Percentiles rank a stretch among this genome's conserved stretches.
phyloP scores from a whole-genome alignment of 495 filamentous ascomycete species.

The Melanomma pulvis-pyrius region DNA sequence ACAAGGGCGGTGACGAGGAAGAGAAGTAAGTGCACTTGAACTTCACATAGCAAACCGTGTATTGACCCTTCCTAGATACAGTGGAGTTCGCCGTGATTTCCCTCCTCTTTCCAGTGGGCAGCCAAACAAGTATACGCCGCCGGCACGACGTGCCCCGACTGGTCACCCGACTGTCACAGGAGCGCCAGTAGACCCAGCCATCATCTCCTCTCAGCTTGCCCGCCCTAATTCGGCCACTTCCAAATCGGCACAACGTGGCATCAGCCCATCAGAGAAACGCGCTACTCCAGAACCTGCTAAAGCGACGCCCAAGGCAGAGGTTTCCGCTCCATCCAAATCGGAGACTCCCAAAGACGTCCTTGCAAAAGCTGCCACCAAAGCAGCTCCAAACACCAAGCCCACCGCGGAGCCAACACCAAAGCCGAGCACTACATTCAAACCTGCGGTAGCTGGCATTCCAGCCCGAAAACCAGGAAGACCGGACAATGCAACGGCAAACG shows the following conservation, averaged over 20 bases:
- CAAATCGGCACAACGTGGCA: slow-evolving; percentile 14
- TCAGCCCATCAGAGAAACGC: slow-evolving; percentile 34
- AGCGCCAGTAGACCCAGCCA: slow-evolving; percentile 77
- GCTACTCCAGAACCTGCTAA: slow-evolving; percentile 31
- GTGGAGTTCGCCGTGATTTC: slow-evolving; percentile 82
- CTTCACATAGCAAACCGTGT: background rate
- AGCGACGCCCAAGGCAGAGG: slow-evolving; percentile 44
- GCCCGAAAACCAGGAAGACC: slow-evolving; percentile 45
- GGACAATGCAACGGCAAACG: slow-evolving; percentile 71
- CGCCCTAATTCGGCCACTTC: slow-evolving; percentile 50
- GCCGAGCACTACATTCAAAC: slow-evolving; percentile 39
- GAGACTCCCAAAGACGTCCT: slow-evolving; percentile 39
- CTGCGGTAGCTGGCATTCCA: slow-evolving; percentile 39
- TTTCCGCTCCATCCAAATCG: slow-evolving; percentile 37
- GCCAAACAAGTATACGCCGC: slow-evolving; percentile 85
- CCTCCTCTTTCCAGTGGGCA: slow-evolving; percentile 65
- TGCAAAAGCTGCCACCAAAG: slow-evolving; percentile 37
- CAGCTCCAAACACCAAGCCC: slow-evolving; percentile 36
- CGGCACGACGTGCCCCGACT: slow-evolving; percentile 77
- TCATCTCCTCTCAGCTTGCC: slow-evolving; percentile 73
- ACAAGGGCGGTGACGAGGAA: slow-evolving; percentile 76
- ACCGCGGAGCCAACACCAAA: slow-evolving; percentile 43
- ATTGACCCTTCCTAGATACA: slow-evolving; percentile 63
- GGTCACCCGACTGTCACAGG: slow-evolving; percentile 70
- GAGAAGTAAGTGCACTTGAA: slow-evolving; percentile 67